phyloP scores from a whole-genome alignment of 495 filamentous ascomycete genomes.

The Physcia stellaris region DNA sequence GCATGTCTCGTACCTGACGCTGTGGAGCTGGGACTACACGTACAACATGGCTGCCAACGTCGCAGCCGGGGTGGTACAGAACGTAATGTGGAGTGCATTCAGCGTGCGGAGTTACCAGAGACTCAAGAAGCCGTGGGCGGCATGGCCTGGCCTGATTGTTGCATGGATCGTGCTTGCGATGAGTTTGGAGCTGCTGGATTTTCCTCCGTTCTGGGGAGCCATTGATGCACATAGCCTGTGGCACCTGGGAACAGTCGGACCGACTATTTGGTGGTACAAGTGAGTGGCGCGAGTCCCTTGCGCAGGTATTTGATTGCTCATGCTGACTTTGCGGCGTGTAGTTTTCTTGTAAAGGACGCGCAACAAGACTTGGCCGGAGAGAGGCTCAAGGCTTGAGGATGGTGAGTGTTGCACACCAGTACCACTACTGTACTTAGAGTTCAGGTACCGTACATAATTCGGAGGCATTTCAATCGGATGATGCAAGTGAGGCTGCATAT shows the following conservation, averaged over 20 bases:
- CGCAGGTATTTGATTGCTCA: not conserved
- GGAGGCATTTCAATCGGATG: no score
- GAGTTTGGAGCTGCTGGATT: slow-evolving; percentile 91
- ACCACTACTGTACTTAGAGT: no score
- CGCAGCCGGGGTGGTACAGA: slow-evolving; percentile 63
- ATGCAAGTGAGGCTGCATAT: no score
- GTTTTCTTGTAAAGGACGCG: slow-evolving; percentile 66
- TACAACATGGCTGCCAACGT: slow-evolving; percentile 98
- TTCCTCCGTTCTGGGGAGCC: slow-evolving; percentile 68
- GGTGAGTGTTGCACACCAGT: not conserved
- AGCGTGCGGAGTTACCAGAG: slow-evolving; percentile 61
- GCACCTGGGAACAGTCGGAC: slow-evolving; percentile 86
- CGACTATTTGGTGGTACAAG: slow-evolving; percentile 90
- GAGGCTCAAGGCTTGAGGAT: slow-evolving; percentile 32
- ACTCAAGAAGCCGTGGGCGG: slow-evolving; percentile 58
- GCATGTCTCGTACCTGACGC: slow-evolving; percentile 74
- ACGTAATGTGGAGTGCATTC: slow-evolving; percentile 75
- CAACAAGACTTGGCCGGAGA: slow-evolving; percentile 55
- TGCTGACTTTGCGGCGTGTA: slow-evolving; percentile 21
- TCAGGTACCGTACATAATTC: no score
- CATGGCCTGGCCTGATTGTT: slow-evolving; percentile 87
- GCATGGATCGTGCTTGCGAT: slow-evolving; percentile 86
- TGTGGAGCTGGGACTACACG: slow-evolving; percentile 82
- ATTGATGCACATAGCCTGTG: slow-evolving; percentile 93
- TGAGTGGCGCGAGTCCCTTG: slow-evolving; percentile 34